phyloP scores from a whole-genome alignment of 768 basidiomycete species.

The Phaffia tasmanica region DNA sequence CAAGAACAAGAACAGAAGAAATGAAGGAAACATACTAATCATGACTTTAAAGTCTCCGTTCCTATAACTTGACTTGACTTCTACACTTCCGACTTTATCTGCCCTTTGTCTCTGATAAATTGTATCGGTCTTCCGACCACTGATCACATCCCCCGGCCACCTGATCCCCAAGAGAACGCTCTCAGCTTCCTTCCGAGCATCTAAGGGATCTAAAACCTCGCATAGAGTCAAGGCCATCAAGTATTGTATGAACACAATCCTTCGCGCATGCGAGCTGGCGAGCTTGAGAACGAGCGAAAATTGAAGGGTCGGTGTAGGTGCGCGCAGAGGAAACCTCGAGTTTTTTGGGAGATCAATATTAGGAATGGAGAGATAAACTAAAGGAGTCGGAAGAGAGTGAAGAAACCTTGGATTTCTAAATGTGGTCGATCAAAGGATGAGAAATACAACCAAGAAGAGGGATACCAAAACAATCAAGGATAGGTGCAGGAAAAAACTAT shows the following conservation, averaged over 20 bases:
- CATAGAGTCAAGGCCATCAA: conserved; percentile 80
- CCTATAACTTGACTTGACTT: conserved; percentile 78
- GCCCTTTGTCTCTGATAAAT: conserved; percentile 22
- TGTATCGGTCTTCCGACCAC: conserved; percentile 31
- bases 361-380: conserved; percentile 72
- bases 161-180: conserved; percentile 45
- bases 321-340: conserved; percentile 82
- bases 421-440: no score
- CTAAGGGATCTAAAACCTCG: conserved; percentile 62
- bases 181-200: conserved; percentile 42
- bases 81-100: conserved; percentile 75
- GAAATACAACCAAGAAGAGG: no score
- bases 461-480: no score
- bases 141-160: conserved; percentile 97
- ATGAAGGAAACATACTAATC: conserved; percentile 53
- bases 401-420: conserved; percentile 66
- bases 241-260: conserved; percentile 88
- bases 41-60: conserved; percentile 62
- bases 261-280: conserved; percentile 47
- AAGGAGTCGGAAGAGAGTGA: conserved; percentile 55
- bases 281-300: conserved; percentile 66
- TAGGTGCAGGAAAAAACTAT: not conserved
- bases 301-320: conserved; percentile 76
- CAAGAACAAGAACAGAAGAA: no score
- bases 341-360: conserved; percentile 83